Conservation (phyloP, 345 rosid species). For the Balakata baccata region DNA sequence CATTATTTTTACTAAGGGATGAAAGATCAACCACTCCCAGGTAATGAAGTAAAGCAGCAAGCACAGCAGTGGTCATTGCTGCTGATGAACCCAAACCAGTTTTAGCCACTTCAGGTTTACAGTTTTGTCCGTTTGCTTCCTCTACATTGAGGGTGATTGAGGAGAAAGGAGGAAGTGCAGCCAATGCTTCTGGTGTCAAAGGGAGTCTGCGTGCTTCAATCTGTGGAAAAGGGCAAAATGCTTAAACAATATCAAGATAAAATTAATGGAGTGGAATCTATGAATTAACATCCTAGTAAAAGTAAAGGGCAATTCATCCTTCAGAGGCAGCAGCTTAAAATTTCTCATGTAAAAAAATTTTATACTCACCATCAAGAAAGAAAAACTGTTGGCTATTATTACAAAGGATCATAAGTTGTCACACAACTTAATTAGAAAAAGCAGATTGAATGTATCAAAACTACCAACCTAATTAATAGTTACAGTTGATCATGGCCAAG, state of each 20-base stretch:
- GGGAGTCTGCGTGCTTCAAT: constrained; percentile 88
- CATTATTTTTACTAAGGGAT: constrained; percentile 37
- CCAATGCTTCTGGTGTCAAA: constrained; percentile 70
- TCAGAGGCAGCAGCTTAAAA: not conserved
- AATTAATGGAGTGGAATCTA: not conserved
- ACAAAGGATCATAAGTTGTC: not conserved
- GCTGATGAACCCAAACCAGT: constrained; percentile 99
- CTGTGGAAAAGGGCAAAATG: constrained; percentile 30
- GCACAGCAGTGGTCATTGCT: constrained; percentile 95
- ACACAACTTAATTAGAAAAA: not conserved
- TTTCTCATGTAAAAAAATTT: not conserved
- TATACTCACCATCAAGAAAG: not conserved
- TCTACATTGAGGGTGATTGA: constrained; percentile 78
- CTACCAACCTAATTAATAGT: not conserved
- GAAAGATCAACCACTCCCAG: constrained; percentile 77
- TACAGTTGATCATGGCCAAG: not conserved
- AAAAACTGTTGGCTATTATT: not conserved
- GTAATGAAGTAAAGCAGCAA: constrained; percentile 86
- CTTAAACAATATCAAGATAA: constrained; percentile 22
- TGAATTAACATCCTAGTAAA: not conserved
- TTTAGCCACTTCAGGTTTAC: constrained; percentile 96
- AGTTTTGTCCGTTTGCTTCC: constrained; percentile 52
- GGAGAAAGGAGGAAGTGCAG: constrained; percentile 72
- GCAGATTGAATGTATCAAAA: not conserved
- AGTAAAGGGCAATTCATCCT: not conserved